phyloP scores from a whole-genome alignment of 805 yeast species.

The Saturnispora ahearnii region DNA sequence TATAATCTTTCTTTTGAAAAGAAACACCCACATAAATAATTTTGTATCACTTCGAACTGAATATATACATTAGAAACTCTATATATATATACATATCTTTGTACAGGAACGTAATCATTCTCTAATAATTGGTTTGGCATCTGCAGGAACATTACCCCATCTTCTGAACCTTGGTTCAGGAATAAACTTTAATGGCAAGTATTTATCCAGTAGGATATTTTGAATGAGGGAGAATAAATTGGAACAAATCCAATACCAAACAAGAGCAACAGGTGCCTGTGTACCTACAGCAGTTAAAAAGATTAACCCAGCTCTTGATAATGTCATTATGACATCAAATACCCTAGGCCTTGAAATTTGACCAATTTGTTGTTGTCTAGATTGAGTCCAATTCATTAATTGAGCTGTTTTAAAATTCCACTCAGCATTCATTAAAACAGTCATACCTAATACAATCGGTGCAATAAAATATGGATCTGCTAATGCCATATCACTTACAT shows the following conservation, averaged over 20 bases:
- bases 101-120: background rate
- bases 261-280: conserved; percentile 77
- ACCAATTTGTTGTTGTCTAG: conserved; percentile 17
- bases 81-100: background rate
- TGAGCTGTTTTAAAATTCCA: conserved; percentile 66
- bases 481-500: conserved; percentile 52
- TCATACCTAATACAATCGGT: conserved; percentile 64
- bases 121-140: conserved; percentile 3
- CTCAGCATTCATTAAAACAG: conserved; percentile 72
- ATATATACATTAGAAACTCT: background rate
- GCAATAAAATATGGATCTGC: conserved; percentile 54
- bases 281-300: conserved; percentile 76
- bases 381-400: conserved; percentile 35
- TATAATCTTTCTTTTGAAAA: background rate
- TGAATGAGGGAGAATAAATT: conserved; percentile 69
- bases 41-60: background rate
- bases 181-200: conserved; percentile 48
- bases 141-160: conserved; percentile 8
- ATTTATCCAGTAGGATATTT: conserved; percentile 58
- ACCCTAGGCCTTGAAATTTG: conserved; percentile 39
- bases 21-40: background rate
- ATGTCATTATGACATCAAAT: conserved; percentile 54
- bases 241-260: conserved; percentile 87
- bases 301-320: conserved; percentile 67
- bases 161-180: conserved; percentile 30